Evolutionary conservation across 129 eudicot genomes (phyloP).

Genomic region (Smallanthus sonchifolius): DNA sequence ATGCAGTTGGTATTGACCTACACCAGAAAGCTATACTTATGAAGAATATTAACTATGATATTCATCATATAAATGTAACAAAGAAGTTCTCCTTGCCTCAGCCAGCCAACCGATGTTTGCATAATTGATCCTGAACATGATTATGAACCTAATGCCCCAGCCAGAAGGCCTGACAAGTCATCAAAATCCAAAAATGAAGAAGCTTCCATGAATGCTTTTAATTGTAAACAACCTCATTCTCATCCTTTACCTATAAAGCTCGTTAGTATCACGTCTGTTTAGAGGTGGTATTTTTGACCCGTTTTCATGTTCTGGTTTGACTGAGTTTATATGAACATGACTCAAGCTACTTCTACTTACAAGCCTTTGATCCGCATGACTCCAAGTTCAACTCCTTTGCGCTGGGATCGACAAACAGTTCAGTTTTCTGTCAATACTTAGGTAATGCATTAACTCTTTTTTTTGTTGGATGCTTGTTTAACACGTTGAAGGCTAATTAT

Average conservation of each 20-base stretch:
- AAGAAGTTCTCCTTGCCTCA: slow-evolving; percentile 40
- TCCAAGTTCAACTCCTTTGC: no score
- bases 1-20: no score
- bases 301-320: background rate
- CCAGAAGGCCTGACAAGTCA: slow-evolving; percentile 18
- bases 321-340: no score
- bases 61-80: slow-evolving; percentile 27
- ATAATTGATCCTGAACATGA: slow-evolving; percentile 33
- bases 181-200: slow-evolving; percentile 29
- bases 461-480: no score
- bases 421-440: no score
- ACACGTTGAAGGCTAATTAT: no score
- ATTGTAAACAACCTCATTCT: slow-evolving; percentile 5
- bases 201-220: slow-evolving; percentile 43
- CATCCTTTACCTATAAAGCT: background rate
- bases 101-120: slow-evolving; percentile 37
- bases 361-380: no score
- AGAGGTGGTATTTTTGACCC: background rate
- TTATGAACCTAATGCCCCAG: slow-evolving; percentile 25
- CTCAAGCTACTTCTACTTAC: no score
- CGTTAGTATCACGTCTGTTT: background rate
- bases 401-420: no score
- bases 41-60: no score
- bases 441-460: no score
- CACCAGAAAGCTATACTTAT: no score